Evolutionary conservation across 306 rosid genomes (phyloP).

Genomic region (Ammopiptanthus mongolicus): DNA sequence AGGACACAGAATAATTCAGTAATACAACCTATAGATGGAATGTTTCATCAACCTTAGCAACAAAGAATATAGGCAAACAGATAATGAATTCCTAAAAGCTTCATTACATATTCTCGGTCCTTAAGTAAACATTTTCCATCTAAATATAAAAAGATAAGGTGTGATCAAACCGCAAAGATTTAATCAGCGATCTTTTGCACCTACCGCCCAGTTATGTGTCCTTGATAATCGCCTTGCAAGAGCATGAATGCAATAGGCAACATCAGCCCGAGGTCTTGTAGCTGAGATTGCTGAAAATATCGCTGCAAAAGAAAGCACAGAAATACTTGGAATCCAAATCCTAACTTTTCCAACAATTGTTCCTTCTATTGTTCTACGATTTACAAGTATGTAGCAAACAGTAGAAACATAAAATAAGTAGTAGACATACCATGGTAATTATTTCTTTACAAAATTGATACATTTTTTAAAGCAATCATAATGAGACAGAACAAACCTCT

Average conservation of each 20-base stretch:
- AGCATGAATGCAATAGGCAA: constrained; percentile 97
- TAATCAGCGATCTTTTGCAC: constrained; percentile 20
- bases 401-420: neutral
- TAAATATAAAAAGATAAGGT: neutral
- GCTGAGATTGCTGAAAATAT: constrained; percentile 95
- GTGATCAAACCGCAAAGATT: neutral
- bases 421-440: neutral
- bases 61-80: neutral
- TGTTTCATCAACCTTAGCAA: neutral
- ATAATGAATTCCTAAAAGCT: constrained; percentile 1
- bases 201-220: constrained; percentile 99
- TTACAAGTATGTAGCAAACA: neutral
- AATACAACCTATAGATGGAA: neutral
- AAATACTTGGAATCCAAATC: constrained; percentile 18
- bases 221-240: constrained; percentile 84
- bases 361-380: constrained; percentile 27
- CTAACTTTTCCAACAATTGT: neutral
- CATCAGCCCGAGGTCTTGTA: constrained; percentile 97
- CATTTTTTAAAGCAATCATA: neutral
- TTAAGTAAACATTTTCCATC: neutral
- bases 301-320: constrained; percentile 53
- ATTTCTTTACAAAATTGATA: neutral
- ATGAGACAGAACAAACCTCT: constrained; percentile 52
- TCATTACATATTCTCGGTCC: constrained; percentile 7
- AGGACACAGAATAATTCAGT: neutral